Base-by-base conservation (phyloP, 1,139 yeast genomes). In the Sugiyamaella paludigena region DNA sequence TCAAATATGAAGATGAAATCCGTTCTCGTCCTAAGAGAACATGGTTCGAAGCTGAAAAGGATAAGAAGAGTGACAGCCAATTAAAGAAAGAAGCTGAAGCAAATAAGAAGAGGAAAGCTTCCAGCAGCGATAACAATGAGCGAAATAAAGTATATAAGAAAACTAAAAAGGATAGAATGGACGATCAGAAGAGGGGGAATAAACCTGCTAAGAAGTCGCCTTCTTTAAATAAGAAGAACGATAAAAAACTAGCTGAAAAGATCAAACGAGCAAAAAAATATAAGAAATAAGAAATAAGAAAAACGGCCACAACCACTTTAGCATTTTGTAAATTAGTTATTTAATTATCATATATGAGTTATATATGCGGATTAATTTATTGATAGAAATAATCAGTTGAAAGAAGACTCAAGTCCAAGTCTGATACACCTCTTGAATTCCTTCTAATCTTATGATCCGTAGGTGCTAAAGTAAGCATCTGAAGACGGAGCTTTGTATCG, bases 1-100 rank as follows among this genome's bases (percentile, higher is more conserved):
- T 94, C 59, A 85, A 80, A 62, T 89, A 87, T 62, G 81, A 80
- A 56, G 80, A 80, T 47, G 98, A 92, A 67, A 92, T 92, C 63
- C 79, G 81, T 58, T 74, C 96, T 1, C 79, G 98, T 63, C 98
- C 98, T 30, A 88, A 80, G 70, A 81, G 99, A 72, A 92, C 98
- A 0, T 92, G 99, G 99, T 92, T 92, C 69, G 94, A 87, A 67
- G 72, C 79, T 36, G 91, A 84, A 55, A 73, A 76, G 55, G 94
- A 87, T 36, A 85, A 84, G 73, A 81, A 79, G 59, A 52, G 56
- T 9, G 58, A 56, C 29, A 29, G 52, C 7, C 57, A 57, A 44
- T 33, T 51, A 24, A 46, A 48, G 43, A 54, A 48, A 35, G 54
- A 54, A 15, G 45, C 51, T 12, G 53, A 41, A 8, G 79, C 76